phyloP scores from a whole-genome alignment of 2,329 filamentous ascomycete genomes.

The Colletotrichum tropicicola region DNA sequence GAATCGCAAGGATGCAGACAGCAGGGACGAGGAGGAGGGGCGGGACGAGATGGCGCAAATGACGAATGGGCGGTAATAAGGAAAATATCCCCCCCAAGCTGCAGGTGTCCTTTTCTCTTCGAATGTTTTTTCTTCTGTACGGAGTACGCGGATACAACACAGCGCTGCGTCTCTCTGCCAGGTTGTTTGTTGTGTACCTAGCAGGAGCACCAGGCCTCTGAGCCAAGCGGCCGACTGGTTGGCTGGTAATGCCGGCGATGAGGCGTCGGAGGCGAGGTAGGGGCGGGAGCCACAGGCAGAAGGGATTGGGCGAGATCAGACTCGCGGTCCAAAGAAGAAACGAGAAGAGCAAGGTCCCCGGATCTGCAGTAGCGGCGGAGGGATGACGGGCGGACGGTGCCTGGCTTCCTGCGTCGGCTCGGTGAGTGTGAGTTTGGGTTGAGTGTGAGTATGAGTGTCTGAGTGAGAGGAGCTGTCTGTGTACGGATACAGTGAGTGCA shows the following conservation, averaged over 20 bases:
- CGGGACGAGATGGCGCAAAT: neutral
- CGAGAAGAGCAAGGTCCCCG: constrained; percentile 5
- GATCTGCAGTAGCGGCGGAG: neutral
- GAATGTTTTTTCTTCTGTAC: neutral
- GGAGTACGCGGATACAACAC: too few species aligned
- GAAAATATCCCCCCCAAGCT: neutral
- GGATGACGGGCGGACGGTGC: neutral
- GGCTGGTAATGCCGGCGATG: neutral
- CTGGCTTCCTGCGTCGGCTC: neutral
- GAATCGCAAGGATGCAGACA: neutral
- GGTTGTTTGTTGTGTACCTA: too few species aligned
- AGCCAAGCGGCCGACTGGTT: neutral
- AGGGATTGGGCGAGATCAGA: neutral
- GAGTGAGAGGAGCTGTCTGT: too few species aligned
- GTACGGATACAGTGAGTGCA: too few species aligned
- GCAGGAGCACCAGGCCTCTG: neutral
- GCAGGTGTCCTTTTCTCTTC: neutral
- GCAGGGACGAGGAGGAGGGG: neutral
- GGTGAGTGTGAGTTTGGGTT: too few species aligned
- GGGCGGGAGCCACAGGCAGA: neutral
- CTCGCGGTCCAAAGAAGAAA: neutral
- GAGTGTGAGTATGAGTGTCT: too few species aligned
- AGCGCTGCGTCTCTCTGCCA: too few species aligned
- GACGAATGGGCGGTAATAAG: neutral
- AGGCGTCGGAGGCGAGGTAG: neutral